These are phyloP conservation scores for Notholithocarpus densiflorus DNA, from an alignment of 306 rosid genomes.

Conservation along the genomic window DNA sequence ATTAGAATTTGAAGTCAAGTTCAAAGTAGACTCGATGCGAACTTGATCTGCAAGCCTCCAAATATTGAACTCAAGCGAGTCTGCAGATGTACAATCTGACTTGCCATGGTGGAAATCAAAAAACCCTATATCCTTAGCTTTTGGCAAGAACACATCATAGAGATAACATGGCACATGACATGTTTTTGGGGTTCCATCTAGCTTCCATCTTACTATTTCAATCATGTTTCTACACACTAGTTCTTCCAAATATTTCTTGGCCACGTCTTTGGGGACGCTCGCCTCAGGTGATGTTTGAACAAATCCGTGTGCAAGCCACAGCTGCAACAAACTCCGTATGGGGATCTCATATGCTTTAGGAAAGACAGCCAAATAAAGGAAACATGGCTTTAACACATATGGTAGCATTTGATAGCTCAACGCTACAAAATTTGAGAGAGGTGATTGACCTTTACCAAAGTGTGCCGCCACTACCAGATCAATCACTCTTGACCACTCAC, in stretches of 20 bases:
- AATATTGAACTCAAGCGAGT: too few species aligned
- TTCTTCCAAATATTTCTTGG: neutral
- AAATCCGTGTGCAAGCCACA: constrained; percentile 17
- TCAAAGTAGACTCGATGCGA: too few species aligned
- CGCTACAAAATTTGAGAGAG: neutral
- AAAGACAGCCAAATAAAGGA: constrained; percentile 9
- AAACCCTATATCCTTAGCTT: neutral
- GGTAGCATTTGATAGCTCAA: neutral
- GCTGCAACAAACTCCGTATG: neutral
- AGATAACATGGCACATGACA: neutral
- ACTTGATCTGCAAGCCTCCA: too few species aligned
- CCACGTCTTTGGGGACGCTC: neutral
- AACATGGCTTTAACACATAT: neutral
- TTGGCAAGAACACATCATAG: neutral
- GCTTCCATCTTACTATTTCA: neutral
- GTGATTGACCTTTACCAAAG: neutral
- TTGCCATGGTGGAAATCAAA: neutral
- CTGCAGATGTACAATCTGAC: neutral
- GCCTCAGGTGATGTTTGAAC: neutral
- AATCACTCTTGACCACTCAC: neutral
- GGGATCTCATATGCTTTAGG: constrained; percentile 4
- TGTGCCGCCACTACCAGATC: too few species aligned
- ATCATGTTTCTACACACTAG: too few species aligned
- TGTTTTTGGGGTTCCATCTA: constrained; percentile 5
- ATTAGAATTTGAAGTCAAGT: too few species aligned